Base-by-base conservation (phyloP, 495 filamentous ascomycete species). In the Neurospora terricola region DNA sequence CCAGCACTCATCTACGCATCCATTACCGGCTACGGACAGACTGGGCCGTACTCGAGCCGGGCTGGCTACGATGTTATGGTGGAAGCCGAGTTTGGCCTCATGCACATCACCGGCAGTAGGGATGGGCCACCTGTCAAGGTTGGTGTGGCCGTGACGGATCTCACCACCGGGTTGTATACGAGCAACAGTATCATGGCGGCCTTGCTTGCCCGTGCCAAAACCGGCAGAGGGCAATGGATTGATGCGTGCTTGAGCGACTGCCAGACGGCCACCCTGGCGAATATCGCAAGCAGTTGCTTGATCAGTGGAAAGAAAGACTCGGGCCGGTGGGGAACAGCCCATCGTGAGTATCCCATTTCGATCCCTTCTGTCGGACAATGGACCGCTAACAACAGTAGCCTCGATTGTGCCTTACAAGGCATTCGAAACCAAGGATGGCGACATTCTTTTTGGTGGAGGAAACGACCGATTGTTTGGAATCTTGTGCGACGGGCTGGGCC, bases 11-110 rank as follows among this genome's bases (percentile, higher is more conserved):
- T 91, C 59, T 90, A 90, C 72, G 88, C 88, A 10, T 89, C 87
- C 38, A 89, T 90, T 45, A 90, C 89, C 1, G 89, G 89, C 16
- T 90, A 89, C 72, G 96, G 96, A 4, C 96, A 99, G 80, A 97
- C 92, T 3, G 96, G 96, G 0, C 96, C 96, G 0, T 97, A 97
- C 81, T 90, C 91, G 21, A 88, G 90, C 68, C 88, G 96, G 8
- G 94, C 96, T 10, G 96, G 96, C 12, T 99, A 99, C 84, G 96
- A 99, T 82, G 96, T 99, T 72, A 98, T 99, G 94, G 96, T 99
- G 0, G 96, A 99, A 82, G 96, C 95, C 54, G 96, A 98, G 81
- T 93, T 99, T 85, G 96, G 96, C 6, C 79, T 99, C 72, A 99
- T 99, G 96, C 96, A 99, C 80, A 98, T 99, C 71, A 99, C 96